Conservation (phyloP, 352 stramenopile genomes). For the Phytophthora aleatoria region DNA sequence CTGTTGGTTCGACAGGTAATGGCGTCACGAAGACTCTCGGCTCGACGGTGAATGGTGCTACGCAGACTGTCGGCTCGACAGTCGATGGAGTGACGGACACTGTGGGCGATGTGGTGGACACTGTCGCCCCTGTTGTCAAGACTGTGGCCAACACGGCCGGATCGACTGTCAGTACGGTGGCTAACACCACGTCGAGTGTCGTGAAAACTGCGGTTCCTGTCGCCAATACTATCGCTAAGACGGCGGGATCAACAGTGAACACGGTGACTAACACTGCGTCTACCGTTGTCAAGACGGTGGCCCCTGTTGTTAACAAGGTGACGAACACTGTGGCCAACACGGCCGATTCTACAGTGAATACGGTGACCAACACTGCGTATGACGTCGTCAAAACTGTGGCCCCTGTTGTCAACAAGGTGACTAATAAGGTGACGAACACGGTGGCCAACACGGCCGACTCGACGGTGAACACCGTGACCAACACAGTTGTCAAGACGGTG, state of each 20-base stretch:
- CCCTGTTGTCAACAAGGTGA: slow-evolving; percentile 2
- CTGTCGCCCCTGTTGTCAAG: neutral
- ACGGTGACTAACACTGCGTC: slow-evolving; percentile 1
- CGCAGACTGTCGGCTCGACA: slow-evolving; percentile 7
- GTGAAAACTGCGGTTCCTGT: slow-evolving; percentile 2
- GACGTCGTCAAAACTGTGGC: slow-evolving; percentile 1
- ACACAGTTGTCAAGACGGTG: neutral
- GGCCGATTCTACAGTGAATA: slow-evolving; percentile 6
- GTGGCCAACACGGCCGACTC: slow-evolving; percentile 1
- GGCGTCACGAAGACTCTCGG: slow-evolving; percentile 9
- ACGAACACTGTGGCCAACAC: slow-evolving; percentile 6
- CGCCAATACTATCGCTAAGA: slow-evolving; percentile 4
- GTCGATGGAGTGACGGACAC: neutral
- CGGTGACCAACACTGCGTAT: neutral
- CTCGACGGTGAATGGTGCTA: slow-evolving; percentile 6
- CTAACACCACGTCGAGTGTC: neutral
- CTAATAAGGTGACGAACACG: neutral
- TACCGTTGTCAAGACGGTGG: slow-evolving; percentile 2
- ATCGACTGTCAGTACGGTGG: slow-evolving; percentile 9
- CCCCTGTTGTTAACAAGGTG: slow-evolving; percentile 5
- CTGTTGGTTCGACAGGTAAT: slow-evolving; percentile 8
- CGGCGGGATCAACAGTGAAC: slow-evolving; percentile 12
- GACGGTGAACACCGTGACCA: neutral
- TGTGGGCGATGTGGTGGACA: neutral
- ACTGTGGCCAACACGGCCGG: neutral